Evolutionary conservation across 805 yeast species (phyloP).

Genomic region (Hemisphaericaspora nanyangensis): DNA sequence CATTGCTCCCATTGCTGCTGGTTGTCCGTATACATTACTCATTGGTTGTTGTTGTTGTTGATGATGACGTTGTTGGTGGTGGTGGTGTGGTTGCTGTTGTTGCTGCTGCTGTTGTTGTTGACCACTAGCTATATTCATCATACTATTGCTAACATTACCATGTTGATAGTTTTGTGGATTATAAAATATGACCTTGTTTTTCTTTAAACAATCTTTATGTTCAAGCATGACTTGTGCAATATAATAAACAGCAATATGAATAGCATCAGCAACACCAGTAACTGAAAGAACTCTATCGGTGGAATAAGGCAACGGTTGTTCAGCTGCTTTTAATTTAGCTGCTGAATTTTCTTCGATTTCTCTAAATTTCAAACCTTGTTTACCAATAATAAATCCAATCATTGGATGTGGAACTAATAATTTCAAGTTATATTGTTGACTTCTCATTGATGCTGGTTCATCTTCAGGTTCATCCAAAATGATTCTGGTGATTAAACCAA

Average conservation of each 20-base stretch:
- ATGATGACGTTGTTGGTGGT: no score
- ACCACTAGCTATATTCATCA: conserved; percentile 12
- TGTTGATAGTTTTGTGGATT: conserved; percentile 50
- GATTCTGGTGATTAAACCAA: conserved; percentile 67
- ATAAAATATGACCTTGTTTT: conserved; percentile 53
- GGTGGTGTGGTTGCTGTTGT: conserved; percentile 3
- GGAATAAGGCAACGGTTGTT: conserved; percentile 65
- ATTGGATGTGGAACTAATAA: conserved; percentile 72
- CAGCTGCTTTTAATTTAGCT: conserved; percentile 71
- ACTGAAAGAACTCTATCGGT: conserved; percentile 72
- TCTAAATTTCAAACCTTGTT: conserved; percentile 65
- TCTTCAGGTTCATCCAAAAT: conserved; percentile 65
- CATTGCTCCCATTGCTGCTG: conserved; percentile 10
- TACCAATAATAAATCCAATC: conserved; percentile 80
- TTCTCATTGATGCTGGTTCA: conserved; percentile 52
- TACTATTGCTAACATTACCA: conserved; percentile 12
- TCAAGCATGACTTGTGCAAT: conserved; percentile 65
- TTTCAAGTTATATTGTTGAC: conserved; percentile 53
- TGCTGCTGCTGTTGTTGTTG: conserved; percentile 5
- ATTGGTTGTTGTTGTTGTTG: background rate
- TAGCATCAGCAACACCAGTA: conserved; percentile 80
- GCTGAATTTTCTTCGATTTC: conserved; percentile 83
- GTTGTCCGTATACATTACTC: conserved; percentile 5
- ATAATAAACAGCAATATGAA: conserved; percentile 78
- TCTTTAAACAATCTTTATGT: conserved; percentile 49